phyloP scores from a whole-genome alignment of 148 eudicot genomes.

The Diospyros lotus region DNA sequence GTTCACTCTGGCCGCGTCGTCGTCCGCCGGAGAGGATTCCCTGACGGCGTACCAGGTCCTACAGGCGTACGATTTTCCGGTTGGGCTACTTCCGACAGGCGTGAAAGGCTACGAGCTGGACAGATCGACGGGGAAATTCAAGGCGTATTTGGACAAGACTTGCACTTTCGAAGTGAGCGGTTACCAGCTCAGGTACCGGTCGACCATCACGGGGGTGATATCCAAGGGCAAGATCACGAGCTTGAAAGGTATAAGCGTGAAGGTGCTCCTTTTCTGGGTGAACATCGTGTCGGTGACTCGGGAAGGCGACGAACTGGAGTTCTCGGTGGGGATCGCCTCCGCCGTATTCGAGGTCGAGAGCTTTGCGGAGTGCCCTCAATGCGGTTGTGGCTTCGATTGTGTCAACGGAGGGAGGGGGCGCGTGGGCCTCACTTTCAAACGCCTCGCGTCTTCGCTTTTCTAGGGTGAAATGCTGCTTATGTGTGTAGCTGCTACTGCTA shows the following conservation, averaged over 20 bases:
- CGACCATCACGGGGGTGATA: constrained; percentile 30
- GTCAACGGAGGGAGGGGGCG: not conserved
- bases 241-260: constrained; percentile 37
- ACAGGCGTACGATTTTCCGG: constrained; percentile 25
- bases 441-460: not conserved
- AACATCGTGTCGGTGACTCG: constrained; percentile 26
- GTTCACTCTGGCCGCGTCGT: not conserved
- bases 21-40: constrained; percentile 2
- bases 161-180: constrained; percentile 24
- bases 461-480: too few species aligned
- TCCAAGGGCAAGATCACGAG: constrained; percentile 17
- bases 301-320: constrained; percentile 24
- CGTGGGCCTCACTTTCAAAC: not conserved
- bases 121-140: constrained; percentile 25
- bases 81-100: constrained; percentile 31
- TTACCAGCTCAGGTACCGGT: constrained; percentile 30
- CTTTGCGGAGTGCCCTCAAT: constrained; percentile 32
- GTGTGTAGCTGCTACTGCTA: too few species aligned
- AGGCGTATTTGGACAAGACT: constrained; percentile 14
- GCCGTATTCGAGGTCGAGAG: constrained; percentile 26
- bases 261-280: constrained; percentile 33
- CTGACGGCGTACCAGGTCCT: constrained; percentile 20
- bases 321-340: constrained; percentile 37
- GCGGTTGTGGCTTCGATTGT: constrained; percentile 45
- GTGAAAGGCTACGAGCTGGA: constrained; percentile 27